Conservation (phyloP, 2,329 filamentous ascomycete genomes). For the Microcyclosporella mali region DNA sequence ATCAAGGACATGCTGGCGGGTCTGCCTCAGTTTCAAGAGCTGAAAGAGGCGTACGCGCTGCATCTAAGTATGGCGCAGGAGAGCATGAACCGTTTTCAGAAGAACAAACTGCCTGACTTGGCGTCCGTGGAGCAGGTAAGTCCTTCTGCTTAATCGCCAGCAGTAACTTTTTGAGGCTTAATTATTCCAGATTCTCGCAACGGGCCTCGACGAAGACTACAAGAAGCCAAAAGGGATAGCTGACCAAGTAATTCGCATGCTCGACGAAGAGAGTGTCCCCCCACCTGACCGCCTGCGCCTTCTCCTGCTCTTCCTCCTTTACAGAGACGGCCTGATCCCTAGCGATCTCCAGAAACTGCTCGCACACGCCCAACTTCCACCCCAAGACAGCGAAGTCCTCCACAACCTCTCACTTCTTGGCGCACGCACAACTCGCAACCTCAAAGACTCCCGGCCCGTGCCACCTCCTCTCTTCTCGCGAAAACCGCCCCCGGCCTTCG, state of each 20-base stretch:
- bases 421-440: constrained; percentile 60
- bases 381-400: constrained; percentile 65
- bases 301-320: constrained; percentile 78
- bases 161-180: constrained; percentile 3
- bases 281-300: constrained; percentile 74
- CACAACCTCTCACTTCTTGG: constrained; percentile 77
- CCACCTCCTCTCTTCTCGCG: constrained; percentile 64
- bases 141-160: neutral
- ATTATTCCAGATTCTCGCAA: constrained; percentile 62
- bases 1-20: constrained; percentile 98
- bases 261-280: constrained; percentile 74
- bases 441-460: constrained; percentile 70
- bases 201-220: constrained; percentile 86
- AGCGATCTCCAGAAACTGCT: constrained; percentile 82
- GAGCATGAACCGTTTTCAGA: constrained; percentile 88
- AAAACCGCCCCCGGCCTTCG: constrained; percentile 51
- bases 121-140: constrained; percentile 74
- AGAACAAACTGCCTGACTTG: constrained; percentile 76
- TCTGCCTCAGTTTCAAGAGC: constrained; percentile 86
- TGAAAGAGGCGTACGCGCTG: constrained; percentile 90
- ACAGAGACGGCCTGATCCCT: constrained; percentile 73
- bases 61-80: constrained; percentile 96
- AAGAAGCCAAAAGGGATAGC: constrained; percentile 85
- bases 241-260: constrained; percentile 75
- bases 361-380: constrained; percentile 71